Evolutionary conservation across 192 early-diverging fungal species (phyloP), one percentile per base, ranked within the genome.

Genomic region (Irineochytrium annulatum): DNA sequence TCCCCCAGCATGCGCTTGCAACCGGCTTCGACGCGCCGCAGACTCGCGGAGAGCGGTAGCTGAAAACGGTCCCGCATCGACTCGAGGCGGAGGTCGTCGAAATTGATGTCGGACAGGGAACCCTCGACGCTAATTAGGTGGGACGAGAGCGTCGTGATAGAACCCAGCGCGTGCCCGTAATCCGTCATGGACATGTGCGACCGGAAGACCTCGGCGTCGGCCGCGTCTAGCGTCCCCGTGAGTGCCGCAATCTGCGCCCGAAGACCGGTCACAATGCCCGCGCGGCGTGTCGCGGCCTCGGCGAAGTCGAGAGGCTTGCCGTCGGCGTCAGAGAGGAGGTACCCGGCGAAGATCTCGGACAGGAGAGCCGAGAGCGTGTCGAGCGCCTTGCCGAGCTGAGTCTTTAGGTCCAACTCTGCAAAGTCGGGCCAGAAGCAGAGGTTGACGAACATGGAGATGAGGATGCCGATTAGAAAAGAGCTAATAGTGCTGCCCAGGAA

Each of bases 401-500:
- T 6, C 6, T 22, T 8, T 24, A 49, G 11, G 17, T 49, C 26
- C 17, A 49, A 8, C 52, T 52, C 58, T 1, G 65, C 65, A 41
- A 59, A 56, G 31, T 67, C 65, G 1, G 65, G 65, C 20, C 51
- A 67, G 6, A 60, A 19, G 13, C 32, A 22, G 17, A 67, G 17
- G 37, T 67, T 67, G 13, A 67, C 33, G 17, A 43, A 16, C 45
- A 55, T 39, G 34, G 49, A 24, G 22, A 67, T 59, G 13, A 45
- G n/a, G n/a, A 62, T 13, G 3, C 62, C 62, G 44, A 63, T 33
- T 17, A 63, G 29, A 30, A 55, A 51, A 13, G 62, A 39, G 20
- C 14, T 44, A 6, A 63, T 5, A 11, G 52, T 56, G 43, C 31
- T 24, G 19, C 32, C 3, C 2, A 63, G 39, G 30, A 56, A n/a